These are phyloP conservation scores for Neltuma alba DNA, from an alignment of 306 rosid genomes.

Conservation along the genomic window DNA sequence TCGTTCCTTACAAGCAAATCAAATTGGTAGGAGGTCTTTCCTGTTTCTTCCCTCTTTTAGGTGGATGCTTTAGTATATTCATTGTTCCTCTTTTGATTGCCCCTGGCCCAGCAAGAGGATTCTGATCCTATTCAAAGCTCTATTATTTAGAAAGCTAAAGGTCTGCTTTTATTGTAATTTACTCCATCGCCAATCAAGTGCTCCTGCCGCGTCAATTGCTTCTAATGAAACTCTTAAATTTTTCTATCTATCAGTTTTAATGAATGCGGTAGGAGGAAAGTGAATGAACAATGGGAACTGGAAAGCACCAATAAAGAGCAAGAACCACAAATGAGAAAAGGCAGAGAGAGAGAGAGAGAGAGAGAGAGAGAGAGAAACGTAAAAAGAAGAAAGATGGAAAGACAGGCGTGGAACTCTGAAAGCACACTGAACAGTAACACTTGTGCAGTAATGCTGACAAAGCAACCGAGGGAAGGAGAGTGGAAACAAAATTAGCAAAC, in stretches of 20 bases:
- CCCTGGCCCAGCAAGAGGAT: conserved; percentile 38
- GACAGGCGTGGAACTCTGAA: conserved; percentile 16
- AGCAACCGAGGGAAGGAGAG: neutral
- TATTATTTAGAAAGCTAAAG: conserved; percentile 3
- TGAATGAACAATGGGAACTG: neutral
- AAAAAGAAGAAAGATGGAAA: too few relatives aligned
- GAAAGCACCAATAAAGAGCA: conserved; percentile 4
- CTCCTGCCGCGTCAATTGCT: neutral
- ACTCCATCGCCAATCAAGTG: neutral
- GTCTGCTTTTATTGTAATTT: neutral
- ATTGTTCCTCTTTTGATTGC: conserved; percentile 21
- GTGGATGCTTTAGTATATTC: neutral
- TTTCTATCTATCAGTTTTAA: neutral
- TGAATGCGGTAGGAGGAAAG: neutral
- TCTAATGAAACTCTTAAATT: neutral
- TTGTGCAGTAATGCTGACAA: conserved; percentile 11
- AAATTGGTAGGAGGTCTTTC: conserved; percentile 18
- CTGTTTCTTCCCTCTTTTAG: conserved; percentile 10
- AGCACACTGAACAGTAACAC: neutral
- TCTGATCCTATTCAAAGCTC: conserved; percentile 27
- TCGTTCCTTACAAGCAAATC: neutral
- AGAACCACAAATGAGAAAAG: conserved; percentile 5
- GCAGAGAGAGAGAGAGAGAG: conserved; percentile 1
- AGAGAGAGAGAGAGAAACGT: conserved; percentile 16
- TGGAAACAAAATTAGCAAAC: conserved; percentile 32